phyloP scores from a whole-genome alignment of 2,329 filamentous ascomycete genomes.

The Fusarium sp. region DNA sequence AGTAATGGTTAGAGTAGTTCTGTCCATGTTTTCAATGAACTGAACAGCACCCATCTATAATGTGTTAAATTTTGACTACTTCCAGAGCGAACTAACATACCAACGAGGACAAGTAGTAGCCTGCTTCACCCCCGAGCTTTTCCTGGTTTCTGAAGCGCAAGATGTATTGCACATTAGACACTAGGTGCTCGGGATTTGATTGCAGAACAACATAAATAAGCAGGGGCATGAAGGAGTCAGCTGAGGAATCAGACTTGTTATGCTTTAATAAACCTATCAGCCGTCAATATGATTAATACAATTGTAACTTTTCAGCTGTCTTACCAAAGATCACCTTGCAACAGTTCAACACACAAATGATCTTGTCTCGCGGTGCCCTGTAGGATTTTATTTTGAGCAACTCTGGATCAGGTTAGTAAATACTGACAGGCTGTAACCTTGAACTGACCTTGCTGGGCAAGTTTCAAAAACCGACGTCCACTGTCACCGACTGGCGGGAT shows the following conservation, averaged over 20 bases:
- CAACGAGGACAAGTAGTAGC: constrained; percentile 96
- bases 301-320: not conserved
- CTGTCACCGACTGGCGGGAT: constrained; percentile 87
- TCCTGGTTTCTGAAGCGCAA: constrained; percentile 97
- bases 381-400: constrained; percentile 97
- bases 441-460: constrained; percentile 83
- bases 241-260: constrained; percentile 91
- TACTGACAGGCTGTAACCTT: not conserved
- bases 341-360: constrained; percentile 97
- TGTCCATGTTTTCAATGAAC: constrained; percentile 96
- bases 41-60: constrained; percentile 87
- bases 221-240: constrained; percentile 94
- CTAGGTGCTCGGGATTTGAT: constrained; percentile 93
- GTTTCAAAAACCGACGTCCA: constrained; percentile 84
- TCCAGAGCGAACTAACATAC: constrained; percentile 59
- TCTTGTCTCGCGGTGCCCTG: constrained; percentile 95
- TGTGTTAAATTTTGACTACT: constrained; percentile 8
- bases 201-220: constrained; percentile 96
- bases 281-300: constrained; percentile 2
- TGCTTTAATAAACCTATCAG: constrained; percentile 84
- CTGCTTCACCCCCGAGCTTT: constrained; percentile 95
- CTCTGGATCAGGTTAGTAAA: constrained; percentile 65
- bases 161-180: constrained; percentile 98
- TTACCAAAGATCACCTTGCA: constrained; percentile 98
- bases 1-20: constrained; percentile 90